phyloP scores from a whole-genome alignment of 768 basidiomycete genomes.

The Leucocoprinus birnbaumii region DNA sequence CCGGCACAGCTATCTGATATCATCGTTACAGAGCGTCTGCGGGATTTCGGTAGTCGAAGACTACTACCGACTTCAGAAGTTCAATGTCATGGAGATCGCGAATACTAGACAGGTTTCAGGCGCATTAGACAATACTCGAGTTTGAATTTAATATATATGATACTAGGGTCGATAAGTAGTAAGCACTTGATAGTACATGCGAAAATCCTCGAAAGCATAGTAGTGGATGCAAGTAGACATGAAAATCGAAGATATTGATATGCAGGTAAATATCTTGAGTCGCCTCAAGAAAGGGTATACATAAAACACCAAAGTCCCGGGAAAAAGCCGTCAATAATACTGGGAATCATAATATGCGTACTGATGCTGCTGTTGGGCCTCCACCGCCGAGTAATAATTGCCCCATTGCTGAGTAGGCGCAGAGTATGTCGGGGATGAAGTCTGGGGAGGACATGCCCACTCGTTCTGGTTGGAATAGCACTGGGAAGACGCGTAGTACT shows the following conservation, averaged over 20 bases:
- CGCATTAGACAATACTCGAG: constrained; percentile 1
- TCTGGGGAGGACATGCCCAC: neutral
- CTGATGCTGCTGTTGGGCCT: constrained; percentile 7
- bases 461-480: neutral
- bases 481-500: constrained; percentile 4
- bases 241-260: neutral
- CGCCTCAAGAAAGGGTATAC: too few relatives aligned
- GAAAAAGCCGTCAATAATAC: constrained; percentile 2
- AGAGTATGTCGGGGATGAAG: neutral
- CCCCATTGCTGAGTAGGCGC: constrained; percentile 6
- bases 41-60: constrained; percentile 72
- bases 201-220: neutral
- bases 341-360: constrained; percentile 8
- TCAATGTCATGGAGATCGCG: constrained; percentile 77
- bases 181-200: neutral
- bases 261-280: too few relatives aligned
- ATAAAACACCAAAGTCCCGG: neutral
- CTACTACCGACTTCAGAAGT: constrained; percentile 71
- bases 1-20: neutral
- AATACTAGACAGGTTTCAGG: constrained; percentile 34
- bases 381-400: constrained; percentile 4
- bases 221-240: neutral
- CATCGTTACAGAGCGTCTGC: constrained; percentile 55
- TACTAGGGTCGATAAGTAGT: too few relatives aligned
- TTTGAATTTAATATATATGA: neutral